Evolutionary conservation across 1,139 yeast species (phyloP).

Genomic region (Schwanniomyces etchellsii): DNA sequence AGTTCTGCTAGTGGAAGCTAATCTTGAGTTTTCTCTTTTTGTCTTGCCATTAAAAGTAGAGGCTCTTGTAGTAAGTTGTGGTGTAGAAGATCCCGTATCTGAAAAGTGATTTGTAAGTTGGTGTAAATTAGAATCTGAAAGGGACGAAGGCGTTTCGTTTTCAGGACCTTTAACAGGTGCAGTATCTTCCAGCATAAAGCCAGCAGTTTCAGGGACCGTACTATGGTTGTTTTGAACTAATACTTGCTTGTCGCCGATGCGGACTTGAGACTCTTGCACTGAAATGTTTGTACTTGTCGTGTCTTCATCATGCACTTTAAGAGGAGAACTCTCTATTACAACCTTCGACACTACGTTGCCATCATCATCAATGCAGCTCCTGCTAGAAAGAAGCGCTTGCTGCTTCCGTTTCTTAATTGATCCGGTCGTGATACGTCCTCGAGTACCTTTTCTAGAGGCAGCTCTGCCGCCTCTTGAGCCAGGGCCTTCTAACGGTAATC

Average conservation of each 20-base stretch:
- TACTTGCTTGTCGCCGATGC: background rate
- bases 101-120: background rate
- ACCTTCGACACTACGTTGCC: constrained; percentile 1
- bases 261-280: constrained; percentile 1
- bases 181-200: background rate
- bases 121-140: background rate
- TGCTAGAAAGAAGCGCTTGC: constrained; percentile 13
- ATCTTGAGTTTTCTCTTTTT: constrained; percentile 2
- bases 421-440: constrained; percentile 24
- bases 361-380: constrained; percentile 2
- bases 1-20: constrained; percentile 21
- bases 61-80: constrained; percentile 1
- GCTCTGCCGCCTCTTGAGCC: constrained; percentile 40
- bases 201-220: no score
- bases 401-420: constrained; percentile 16
- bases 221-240: no score
- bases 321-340: background rate
- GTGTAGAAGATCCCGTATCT: background rate
- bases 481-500: constrained; percentile 36
- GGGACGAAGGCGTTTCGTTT: background rate
- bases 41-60: constrained; percentile 2
- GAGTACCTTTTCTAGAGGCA: constrained; percentile 15
- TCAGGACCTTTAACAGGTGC: background rate
- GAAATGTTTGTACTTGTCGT: constrained; percentile 2
- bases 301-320: background rate